Base-by-base conservation (phyloP, 108 stramenopile genomes). In the Nitzschia sp. region DNA sequence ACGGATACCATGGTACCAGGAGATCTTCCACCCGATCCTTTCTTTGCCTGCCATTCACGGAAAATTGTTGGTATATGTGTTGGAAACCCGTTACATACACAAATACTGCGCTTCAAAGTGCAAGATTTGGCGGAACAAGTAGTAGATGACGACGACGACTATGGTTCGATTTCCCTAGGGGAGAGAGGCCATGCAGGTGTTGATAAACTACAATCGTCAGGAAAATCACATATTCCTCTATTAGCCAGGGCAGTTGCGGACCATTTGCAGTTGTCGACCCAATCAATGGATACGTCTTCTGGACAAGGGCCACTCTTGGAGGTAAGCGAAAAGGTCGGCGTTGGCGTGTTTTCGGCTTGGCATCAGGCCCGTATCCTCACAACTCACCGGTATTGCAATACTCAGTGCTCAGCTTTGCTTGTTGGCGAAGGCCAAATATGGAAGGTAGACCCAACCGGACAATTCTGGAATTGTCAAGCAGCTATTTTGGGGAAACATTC, bases 391-490 rank as follows among this genome's bases (percentile, higher is more conserved):
- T n/a, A n/a, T 55, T 57, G 20, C 52, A 63, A 40, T 67, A 34
- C 29, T 5, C 14, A 82, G 79, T 81, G 84, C 61, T 78, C 83
- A 24, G 73, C 80, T 37, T 53, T 91, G 11, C 70, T 83, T 10
- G 46, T 91, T 20, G 83, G 84, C 37, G 14, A 70, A 14, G 51
- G 73, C 15, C 62, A 82, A 54, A 17, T 90, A 20, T 93, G 88
- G 88, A 71, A 87, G 37, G 68, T 89, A 22, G 91, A 93, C 64
- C 87, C 88, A 25, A 90, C 86, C 0, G 91, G 91, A 46, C 91
- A 93, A 63, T 90, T 93, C 65, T 93, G 87, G 87, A 82, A 76
- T 24, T 79, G 80, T 46, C 75, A 86, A 66, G 85, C 75, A 10
- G 71, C 87, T 1, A 79, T 87, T 9, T 65, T 85, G 0, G 91